phyloP scores from a whole-genome alignment of 2,329 filamentous ascomycete species.

The Claviceps cyperi region DNA sequence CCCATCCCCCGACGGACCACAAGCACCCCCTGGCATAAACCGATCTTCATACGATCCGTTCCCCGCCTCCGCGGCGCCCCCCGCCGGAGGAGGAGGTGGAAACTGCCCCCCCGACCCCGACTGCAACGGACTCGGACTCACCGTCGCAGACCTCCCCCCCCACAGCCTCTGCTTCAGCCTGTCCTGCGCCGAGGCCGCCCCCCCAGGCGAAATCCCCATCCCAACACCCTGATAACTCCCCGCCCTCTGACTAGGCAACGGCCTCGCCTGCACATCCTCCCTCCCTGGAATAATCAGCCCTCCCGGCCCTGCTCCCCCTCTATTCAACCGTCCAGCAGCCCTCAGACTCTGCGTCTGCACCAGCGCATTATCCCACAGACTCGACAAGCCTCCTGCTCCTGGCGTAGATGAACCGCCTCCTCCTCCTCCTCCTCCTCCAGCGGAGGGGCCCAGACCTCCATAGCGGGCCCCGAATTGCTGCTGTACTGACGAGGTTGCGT shows the following conservation, averaged over 20 bases:
- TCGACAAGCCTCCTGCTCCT: constrained; percentile 28
- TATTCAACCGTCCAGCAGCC: constrained; percentile 25
- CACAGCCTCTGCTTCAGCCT: constrained; percentile 68
- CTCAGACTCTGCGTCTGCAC: constrained; percentile 27
- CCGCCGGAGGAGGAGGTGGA: constrained; percentile 24
- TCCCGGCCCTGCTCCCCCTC: constrained; percentile 17
- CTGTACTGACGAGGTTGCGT: constrained; percentile 25
- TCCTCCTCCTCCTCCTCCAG: constrained; percentile 1
- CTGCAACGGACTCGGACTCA: constrained; percentile 30
- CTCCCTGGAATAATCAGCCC: not conserved
- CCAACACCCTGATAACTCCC: constrained; percentile 55
- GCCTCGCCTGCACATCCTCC: constrained; percentile 29
- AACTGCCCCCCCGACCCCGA: constrained; percentile 28
- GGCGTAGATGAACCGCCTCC: too few relatives aligned
- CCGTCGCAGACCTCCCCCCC: constrained; percentile 37
- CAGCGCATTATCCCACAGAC: constrained; percentile 39
- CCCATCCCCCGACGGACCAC: constrained; percentile 24
- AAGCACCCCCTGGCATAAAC: constrained; percentile 28
- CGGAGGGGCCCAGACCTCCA: constrained; percentile 26
- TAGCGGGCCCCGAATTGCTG: constrained; percentile 38
- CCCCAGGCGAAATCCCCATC: not conserved
- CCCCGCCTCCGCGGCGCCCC: constrained; percentile 3
- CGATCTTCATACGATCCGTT: constrained; percentile 27
- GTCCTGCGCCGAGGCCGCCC: constrained; percentile 56
- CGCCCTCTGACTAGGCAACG: constrained; percentile 56